phyloP scores from a whole-genome alignment of 441 rosid genomes.

The Sinapis alba region DNA sequence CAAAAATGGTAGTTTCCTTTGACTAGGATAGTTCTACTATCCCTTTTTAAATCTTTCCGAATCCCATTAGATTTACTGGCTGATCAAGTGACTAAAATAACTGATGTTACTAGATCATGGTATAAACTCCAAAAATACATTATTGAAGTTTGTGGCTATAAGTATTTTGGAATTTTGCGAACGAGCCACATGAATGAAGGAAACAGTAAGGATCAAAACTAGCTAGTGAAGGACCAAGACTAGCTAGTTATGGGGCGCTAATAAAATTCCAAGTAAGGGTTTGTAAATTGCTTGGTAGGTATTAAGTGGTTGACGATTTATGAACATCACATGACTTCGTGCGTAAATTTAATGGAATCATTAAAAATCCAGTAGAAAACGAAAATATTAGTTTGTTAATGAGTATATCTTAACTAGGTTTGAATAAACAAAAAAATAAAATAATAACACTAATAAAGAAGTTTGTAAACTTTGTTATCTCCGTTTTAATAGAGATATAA shows the following conservation, averaged over 20 bases:
- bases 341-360: not conserved
- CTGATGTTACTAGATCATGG: not conserved
- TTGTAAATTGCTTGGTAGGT: not conserved
- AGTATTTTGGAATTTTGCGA: not conserved
- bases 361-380: not conserved
- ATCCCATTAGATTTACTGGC: not conserved
- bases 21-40: not conserved
- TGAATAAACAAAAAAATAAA: too few species aligned
- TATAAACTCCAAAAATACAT: not conserved
- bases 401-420: not conserved
- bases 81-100: not conserved
- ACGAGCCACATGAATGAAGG: not conserved
- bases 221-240: not conserved
- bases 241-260: not conserved
- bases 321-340: conserved; percentile 24
- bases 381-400: not conserved
- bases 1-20: conserved; percentile 16
- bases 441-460: too few species aligned
- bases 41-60: not conserved
- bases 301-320: conserved; percentile 11
- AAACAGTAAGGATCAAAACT: not conserved
- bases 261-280: not conserved
- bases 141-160: not conserved
- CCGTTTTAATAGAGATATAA: too few species aligned
- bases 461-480: too few species aligned